A percentile compares a stretch with the other conserved stretches of the same genome.
These are phyloP conservation scores for Tritrichomonas musculus DNA, from an alignment of 208 protist species.

Conservation along the genomic window DNA sequence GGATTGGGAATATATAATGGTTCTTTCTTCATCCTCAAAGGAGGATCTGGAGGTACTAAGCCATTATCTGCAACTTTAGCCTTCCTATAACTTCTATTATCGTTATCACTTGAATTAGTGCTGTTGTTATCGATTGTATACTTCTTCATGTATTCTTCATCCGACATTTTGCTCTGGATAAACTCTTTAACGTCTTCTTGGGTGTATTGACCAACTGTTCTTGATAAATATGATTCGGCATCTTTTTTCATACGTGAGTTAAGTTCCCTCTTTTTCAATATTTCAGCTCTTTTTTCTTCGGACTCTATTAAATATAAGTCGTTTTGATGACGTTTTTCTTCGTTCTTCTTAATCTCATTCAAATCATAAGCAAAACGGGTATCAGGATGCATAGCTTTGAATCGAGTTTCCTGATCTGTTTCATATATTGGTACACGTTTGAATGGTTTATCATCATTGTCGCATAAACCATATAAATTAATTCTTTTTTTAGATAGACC, in stretches of 20 bases:
- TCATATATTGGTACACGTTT: slow-evolving; percentile 6
- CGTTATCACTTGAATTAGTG: too few relatives aligned
- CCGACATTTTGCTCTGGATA: background rate
- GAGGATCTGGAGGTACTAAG: background rate
- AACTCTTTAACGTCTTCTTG: background rate
- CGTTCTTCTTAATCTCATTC: background rate
- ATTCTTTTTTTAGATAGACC: background rate
- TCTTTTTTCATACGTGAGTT: background rate
- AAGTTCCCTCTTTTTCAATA: background rate
- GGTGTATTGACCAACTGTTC: background rate
- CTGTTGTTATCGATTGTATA: too few relatives aligned
- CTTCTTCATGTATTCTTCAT: too few relatives aligned
- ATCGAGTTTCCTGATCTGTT: background rate
- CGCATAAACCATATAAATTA: background rate
- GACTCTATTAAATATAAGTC: background rate
- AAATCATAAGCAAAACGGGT: background rate
- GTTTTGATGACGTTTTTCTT: too few relatives aligned
- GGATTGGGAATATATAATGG: background rate
- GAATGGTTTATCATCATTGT: background rate
- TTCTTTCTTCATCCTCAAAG: background rate
- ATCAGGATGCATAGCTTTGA: background rate
- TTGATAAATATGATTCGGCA: background rate
- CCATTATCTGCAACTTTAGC: background rate
- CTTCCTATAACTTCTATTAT: background rate
- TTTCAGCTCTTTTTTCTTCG: background rate